A percentile compares a stretch with the other conserved stretches of the same genome.
phyloP scores from a whole-genome alignment of 768 basidiomycete species.

The Terana coerulea region DNA sequence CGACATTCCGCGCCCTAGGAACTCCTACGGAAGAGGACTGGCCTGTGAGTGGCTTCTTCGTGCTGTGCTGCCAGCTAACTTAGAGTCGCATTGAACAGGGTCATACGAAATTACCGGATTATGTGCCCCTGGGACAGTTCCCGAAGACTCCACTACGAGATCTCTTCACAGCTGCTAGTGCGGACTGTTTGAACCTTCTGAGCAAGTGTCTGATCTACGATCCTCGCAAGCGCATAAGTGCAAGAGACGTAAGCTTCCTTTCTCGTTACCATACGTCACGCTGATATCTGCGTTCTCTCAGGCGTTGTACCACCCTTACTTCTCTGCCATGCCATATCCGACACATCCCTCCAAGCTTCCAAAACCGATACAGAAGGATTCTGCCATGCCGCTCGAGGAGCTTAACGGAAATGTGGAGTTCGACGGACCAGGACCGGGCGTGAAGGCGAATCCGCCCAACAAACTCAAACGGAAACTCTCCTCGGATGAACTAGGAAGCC shows the following conservation, averaged over 20 bases:
- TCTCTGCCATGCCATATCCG: conserved; percentile 81
- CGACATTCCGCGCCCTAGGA: conserved; percentile 90
- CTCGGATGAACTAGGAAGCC: conserved; percentile 44
- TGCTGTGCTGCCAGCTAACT: neutral
- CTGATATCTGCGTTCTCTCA: conserved; percentile 24
- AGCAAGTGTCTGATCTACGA: conserved; percentile 80
- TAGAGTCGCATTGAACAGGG: conserved; percentile 62
- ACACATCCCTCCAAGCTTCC: conserved; percentile 88
- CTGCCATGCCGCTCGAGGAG: conserved; percentile 65
- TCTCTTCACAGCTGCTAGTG: conserved; percentile 87
- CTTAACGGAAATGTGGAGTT: conserved; percentile 70
- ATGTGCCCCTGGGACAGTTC: conserved; percentile 81
- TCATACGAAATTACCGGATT: conserved; percentile 87
- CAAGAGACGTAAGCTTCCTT: conserved; percentile 59
- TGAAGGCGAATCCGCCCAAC: conserved; percentile 48
- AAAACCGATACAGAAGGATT: conserved; percentile 49
- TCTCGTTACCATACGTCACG: neutral
- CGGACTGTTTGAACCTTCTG: conserved; percentile 81
- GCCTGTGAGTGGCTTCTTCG: conserved; percentile 59
- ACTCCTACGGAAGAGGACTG: conserved; percentile 97
- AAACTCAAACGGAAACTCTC: conserved; percentile 72
- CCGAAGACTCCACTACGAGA: conserved; percentile 79
- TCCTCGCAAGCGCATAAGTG: conserved; percentile 76
- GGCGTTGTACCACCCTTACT: conserved; percentile 88
- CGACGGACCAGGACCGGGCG: conserved; percentile 44